Percentiles rank a stretch among this genome's conserved stretches.
Conservation (phyloP, 345 rosid species). For the Orychophragmus violaceus region DNA sequence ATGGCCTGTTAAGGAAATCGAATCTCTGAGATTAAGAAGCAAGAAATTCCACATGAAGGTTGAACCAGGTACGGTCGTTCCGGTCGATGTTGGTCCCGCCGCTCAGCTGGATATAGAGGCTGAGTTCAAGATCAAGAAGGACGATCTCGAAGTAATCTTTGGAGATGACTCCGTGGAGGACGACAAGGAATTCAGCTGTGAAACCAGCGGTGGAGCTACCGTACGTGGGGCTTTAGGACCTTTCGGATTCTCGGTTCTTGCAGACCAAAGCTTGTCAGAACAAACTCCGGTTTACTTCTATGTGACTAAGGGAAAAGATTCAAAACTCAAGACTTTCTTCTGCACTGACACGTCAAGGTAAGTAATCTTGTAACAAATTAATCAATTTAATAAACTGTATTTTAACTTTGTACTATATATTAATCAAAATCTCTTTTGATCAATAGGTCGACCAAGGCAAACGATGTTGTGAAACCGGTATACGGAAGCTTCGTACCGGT, state of each 20-base stretch:
- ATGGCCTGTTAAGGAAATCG: constrained; percentile 82
- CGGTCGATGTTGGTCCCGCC: constrained; percentile 52
- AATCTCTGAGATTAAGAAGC: constrained; percentile 53
- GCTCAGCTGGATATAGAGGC: constrained; percentile 72
- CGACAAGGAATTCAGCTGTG: constrained; percentile 35
- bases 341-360: constrained; percentile 81
- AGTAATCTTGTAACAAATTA: background rate
- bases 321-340: constrained; percentile 42
- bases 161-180: constrained; percentile 23
- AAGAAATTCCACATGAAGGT: constrained; percentile 43
- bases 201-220: constrained; percentile 36
- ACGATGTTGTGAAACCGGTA: constrained; percentile 49
- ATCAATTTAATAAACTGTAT: background rate
- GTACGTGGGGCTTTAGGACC: constrained; percentile 67
- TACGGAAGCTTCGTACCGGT: constrained; percentile 66
- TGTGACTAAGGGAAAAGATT: constrained; percentile 33
- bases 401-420: background rate
- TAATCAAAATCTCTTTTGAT: background rate
- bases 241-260: constrained; percentile 63
- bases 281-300: constrained; percentile 72
- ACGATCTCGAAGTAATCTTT: constrained; percentile 22
- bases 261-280: constrained; percentile 64
- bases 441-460: constrained; percentile 66
- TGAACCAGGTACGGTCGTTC: constrained; percentile 54
- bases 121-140: constrained; percentile 44